Evolutionary conservation across 176 grass and related monocot genomes (phyloP).

Genomic region (Tillandsia leiboldiana): DNA sequence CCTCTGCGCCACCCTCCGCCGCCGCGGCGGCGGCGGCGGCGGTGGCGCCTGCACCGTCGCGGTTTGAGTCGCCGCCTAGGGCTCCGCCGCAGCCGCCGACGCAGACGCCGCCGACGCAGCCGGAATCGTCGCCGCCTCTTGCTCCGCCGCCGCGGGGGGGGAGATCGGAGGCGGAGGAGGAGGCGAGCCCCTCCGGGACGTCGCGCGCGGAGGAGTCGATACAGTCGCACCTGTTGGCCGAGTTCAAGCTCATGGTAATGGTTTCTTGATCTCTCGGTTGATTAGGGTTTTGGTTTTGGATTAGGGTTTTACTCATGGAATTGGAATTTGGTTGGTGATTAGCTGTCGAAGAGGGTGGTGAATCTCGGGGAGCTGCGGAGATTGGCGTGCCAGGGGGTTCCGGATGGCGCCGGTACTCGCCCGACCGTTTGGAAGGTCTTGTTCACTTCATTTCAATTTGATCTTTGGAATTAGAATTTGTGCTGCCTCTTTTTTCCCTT

Average conservation of each 20-base stretch:
- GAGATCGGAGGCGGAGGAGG: conserved; percentile 14
- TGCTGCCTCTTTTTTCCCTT: not conserved
- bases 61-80: not conserved
- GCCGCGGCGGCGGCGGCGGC: conserved; percentile 1
- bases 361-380: conserved; percentile 80
- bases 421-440: conserved; percentile 84
- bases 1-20: conserved; percentile 24
- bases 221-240: conserved; percentile 40
- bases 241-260: conserved; percentile 53
- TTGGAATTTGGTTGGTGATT: conserved; percentile 1
- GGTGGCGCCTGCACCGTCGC: conserved; percentile 24
- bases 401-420: conserved; percentile 38
- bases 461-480: not conserved
- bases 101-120: conserved; percentile 23
- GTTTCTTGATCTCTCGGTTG: not conserved
- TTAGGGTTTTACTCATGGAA: not conserved
- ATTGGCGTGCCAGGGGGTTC: conserved; percentile 77
- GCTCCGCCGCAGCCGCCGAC: conserved; percentile 24
- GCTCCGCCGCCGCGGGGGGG: conserved; percentile 10
- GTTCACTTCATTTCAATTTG: conserved; percentile 6
- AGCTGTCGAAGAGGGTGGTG: conserved; percentile 74
- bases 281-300: not conserved
- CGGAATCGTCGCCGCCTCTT: conserved; percentile 20
- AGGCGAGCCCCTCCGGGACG: conserved; percentile 7
- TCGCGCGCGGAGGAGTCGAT: conserved; percentile 16